A percentile compares a stretch with the other conserved stretches of the same genome.
phyloP scores from a whole-genome alignment of 495 filamentous ascomycete species.

The Saxispiralis lemnorum region DNA sequence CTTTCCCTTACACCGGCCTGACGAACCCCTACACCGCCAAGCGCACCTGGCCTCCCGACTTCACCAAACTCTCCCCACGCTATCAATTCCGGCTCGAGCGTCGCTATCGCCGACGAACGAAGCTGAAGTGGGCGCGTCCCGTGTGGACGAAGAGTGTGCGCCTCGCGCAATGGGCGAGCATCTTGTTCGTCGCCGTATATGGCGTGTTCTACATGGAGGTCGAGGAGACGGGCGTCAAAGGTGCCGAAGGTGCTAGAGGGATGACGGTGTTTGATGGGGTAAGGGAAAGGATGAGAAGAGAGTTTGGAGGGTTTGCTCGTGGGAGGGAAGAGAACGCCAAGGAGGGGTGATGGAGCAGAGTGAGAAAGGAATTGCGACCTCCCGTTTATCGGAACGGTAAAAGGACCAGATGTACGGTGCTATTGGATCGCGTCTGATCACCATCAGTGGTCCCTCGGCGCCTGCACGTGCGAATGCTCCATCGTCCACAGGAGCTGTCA shows the following conservation, averaged over 20 bases:
- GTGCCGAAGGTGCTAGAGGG: background rate
- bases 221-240: slow-evolving; percentile 24
- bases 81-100: slow-evolving; percentile 75
- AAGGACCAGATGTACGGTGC: too few relatives aligned
- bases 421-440: too few relatives aligned
- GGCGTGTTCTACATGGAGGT: slow-evolving; percentile 64
- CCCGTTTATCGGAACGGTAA: too few relatives aligned
- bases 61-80: slow-evolving; percentile 56
- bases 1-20: slow-evolving; percentile 17
- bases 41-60: slow-evolving; percentile 83
- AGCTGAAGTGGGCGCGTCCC: slow-evolving; percentile 57
- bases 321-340: background rate
- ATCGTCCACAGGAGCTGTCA: too few relatives aligned
- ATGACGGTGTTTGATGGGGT: slow-evolving; percentile 12
- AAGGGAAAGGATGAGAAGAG: slow-evolving; percentile 4
- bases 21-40: slow-evolving; percentile 57
- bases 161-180: slow-evolving; percentile 49
- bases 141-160: slow-evolving; percentile 54
- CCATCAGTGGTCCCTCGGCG: too few relatives aligned
- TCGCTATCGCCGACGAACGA: slow-evolving; percentile 30
- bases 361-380: too few relatives aligned
- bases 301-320: background rate
- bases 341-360: background rate
- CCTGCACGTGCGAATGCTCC: too few relatives aligned
- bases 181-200: slow-evolving; percentile 51